Conservation (phyloP, 2,329 filamentous ascomycete species). For the Claviceps sp. region DNA sequence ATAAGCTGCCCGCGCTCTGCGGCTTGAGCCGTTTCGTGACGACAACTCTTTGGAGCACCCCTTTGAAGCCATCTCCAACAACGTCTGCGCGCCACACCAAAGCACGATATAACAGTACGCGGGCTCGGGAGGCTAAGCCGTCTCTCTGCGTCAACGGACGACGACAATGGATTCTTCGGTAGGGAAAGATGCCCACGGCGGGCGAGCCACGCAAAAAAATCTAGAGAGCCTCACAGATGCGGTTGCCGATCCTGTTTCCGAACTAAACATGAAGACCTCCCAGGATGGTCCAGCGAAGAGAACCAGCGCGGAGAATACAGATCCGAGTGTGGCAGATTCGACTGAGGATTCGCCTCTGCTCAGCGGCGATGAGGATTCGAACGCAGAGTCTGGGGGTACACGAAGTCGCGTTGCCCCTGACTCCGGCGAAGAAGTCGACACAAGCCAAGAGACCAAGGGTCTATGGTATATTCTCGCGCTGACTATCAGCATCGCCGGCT, state of each 20-base stretch:
- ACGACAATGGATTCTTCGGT: not conserved
- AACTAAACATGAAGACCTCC: not conserved
- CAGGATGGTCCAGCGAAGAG: not conserved
- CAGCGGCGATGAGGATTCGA: conserved; percentile 3
- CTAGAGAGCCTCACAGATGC: not conserved
- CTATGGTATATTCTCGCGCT: conserved; percentile 74
- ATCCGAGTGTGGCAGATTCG: not conserved
- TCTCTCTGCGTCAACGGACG: not conserved
- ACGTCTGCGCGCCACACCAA: too few relatives aligned
- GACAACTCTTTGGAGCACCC: not conserved
- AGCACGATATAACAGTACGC: too few relatives aligned
- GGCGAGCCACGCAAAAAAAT: not conserved
- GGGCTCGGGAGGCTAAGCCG: too few relatives aligned
- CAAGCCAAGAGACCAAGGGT: conserved; percentile 56
- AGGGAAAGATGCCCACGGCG: not conserved
- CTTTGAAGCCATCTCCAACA: not conserved
- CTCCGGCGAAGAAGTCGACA: conserved; percentile 8
- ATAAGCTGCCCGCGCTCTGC: not conserved
- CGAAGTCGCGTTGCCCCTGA: not conserved
- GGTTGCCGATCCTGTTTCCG: not conserved
- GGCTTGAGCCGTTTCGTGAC: not conserved
- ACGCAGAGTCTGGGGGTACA: not conserved
- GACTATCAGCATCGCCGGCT: conserved; percentile 72
- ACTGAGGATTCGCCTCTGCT: conserved; percentile 21
- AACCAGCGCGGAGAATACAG: not conserved